Evolutionary conservation across 106 monocot genomes (phyloP).

Genomic region (Cymbidium sinense): DNA sequence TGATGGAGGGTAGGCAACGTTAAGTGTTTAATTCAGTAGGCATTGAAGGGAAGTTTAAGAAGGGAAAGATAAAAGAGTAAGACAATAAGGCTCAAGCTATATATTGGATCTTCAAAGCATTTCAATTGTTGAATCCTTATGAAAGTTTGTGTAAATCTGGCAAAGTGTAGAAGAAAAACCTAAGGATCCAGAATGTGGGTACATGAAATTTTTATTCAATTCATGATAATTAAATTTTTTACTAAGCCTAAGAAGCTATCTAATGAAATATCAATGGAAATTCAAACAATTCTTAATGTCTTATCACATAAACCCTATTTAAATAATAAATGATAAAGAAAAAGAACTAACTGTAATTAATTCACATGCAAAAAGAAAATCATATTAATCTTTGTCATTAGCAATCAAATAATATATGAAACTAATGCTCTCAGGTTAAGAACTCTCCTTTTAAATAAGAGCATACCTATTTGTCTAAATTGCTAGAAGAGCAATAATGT

Average conservation of each 20-base stretch:
- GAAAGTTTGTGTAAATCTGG: neutral
- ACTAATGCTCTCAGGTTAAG: neutral
- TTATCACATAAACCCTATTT: neutral
- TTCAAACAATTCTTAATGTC: neutral
- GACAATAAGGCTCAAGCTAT: too few species aligned
- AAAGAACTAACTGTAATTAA: neutral
- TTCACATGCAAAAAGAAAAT: neutral
- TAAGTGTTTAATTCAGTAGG: too few species aligned
- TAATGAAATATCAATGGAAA: neutral
- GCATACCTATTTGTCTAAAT: neutral
- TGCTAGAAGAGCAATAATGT: neutral
- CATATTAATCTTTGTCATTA: neutral
- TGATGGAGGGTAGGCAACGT: too few species aligned
- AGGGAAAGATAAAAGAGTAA: too few species aligned
- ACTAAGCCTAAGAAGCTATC: neutral
- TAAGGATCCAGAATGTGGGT: neutral
- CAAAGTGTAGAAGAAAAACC: neutral
- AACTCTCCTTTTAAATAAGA: neutral
- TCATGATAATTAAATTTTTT: neutral
- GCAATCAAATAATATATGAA: neutral
- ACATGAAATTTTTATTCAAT: neutral
- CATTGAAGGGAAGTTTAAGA: too few species aligned
- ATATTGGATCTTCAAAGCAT: too few species aligned
- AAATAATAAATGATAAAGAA: neutral
- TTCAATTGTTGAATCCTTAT: too few species aligned